These are phyloP conservation scores for Trichoderma atroviride DNA, from an alignment of 2,329 filamentous ascomycete genomes.

Conservation along the genomic window DNA sequence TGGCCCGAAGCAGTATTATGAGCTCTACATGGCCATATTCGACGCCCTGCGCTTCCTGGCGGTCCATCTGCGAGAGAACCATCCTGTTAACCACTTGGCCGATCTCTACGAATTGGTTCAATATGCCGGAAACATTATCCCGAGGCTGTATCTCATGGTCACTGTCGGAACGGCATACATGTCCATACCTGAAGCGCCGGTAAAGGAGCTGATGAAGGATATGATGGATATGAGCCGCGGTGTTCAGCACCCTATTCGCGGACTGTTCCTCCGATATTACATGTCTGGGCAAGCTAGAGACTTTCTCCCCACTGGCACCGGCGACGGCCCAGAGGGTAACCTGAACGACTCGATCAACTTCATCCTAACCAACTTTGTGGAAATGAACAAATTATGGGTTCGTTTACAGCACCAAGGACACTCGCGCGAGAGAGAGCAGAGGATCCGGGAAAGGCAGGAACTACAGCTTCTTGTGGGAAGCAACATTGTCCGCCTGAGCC, in stretches of 20 bases:
- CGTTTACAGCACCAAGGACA: conserved; percentile 96
- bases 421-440: conserved; percentile 88
- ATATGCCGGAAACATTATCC: conserved; percentile 97
- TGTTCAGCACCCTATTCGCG: conserved; percentile 94
- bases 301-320: conserved; percentile 75
- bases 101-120: conserved; percentile 98
- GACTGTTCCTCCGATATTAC: conserved; percentile 94
- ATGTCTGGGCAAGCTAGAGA: conserved; percentile 93
- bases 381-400: conserved; percentile 99
- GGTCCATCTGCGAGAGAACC: conserved; percentile 93
- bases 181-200: conserved; percentile 95
- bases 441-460: conserved; percentile 93
- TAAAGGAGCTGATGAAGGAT: conserved; percentile 99
- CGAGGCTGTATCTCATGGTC: conserved; percentile 96
- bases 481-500: conserved; percentile 92
- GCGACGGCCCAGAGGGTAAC: conserved; percentile 93
- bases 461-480: conserved; percentile 93
- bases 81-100: conserved; percentile 96
- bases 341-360: conserved; percentile 98
- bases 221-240: conserved; percentile 99
- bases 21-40: conserved; percentile 99
- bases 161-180: conserved; percentile 99
- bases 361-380: conserved; percentile 96
- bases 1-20: conserved; percentile 99
- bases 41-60: conserved; percentile 96